These are phyloP conservation scores for Talaromyces atroroseus DNA, from an alignment of 2,329 filamentous ascomycete species.

Conservation along the genomic window DNA sequence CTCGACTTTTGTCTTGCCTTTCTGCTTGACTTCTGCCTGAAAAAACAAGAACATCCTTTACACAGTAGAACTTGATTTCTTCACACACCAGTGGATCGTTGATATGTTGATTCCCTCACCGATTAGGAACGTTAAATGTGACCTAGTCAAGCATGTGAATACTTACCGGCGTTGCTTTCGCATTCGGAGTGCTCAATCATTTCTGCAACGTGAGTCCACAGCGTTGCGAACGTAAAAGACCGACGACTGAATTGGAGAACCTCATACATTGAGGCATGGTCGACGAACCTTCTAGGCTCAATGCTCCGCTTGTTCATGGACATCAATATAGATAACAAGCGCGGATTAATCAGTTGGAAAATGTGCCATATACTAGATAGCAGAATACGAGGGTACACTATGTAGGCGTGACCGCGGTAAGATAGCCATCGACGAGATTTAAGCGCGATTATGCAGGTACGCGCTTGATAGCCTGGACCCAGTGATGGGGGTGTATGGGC, in stretches of 20 bases:
- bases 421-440: neutral
- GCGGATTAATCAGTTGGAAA: constrained; percentile 29
- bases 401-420: neutral
- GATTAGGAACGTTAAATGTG: neutral
- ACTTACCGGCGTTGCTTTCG: neutral
- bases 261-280: neutral
- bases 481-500: neutral
- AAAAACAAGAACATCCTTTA: neutral
- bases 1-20: neutral
- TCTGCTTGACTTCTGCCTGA: neutral
- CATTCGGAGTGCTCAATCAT: neutral
- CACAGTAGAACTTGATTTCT: neutral
- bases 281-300: neutral
- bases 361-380: constrained; percentile 26
- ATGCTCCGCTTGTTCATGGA: constrained; percentile 34
- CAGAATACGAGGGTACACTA: constrained; percentile 1
- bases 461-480: neutral
- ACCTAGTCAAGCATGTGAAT: neutral
- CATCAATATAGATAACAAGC: constrained; percentile 46
- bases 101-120: neutral
- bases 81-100: neutral
- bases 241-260: neutral
- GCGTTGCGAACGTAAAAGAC: neutral
- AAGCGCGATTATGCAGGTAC: neutral
- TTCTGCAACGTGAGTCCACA: neutral